Conservation (phyloP, 768 basidiomycete genomes). For the Leccinum rimulosum region DNA sequence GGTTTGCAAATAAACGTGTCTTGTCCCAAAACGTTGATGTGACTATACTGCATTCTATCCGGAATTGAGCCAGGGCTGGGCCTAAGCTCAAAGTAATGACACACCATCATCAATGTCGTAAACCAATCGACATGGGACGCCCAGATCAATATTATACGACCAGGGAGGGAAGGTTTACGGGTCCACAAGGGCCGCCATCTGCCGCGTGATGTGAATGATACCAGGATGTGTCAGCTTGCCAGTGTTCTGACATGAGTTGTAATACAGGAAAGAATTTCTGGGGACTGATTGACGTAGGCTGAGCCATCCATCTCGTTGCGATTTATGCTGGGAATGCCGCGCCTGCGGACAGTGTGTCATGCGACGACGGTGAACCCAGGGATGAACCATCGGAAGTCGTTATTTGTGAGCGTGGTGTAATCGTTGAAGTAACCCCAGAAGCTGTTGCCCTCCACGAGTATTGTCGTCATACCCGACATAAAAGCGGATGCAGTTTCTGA, state of each 20-base stretch:
- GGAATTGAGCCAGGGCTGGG: background rate
- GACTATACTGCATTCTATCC: constrained; percentile 22
- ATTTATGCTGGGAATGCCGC: constrained; percentile 25
- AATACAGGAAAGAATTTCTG: constrained; percentile 33
- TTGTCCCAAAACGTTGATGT: constrained; percentile 30
- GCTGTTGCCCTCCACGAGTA: too few relatives aligned
- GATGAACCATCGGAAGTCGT: constrained; percentile 14
- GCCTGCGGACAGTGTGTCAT: constrained; percentile 14
- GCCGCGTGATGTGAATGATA: constrained; percentile 21
- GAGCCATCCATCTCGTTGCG: constrained; percentile 28
- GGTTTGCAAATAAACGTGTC: constrained; percentile 37
- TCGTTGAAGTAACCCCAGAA: constrained; percentile 14
- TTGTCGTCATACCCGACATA: too few relatives aligned
- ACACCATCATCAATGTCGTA: constrained; percentile 26
- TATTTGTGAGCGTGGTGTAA: constrained; percentile 19
- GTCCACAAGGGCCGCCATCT: constrained; percentile 44
- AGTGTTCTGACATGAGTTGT: constrained; percentile 23
- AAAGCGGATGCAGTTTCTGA: background rate
- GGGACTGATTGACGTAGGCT: constrained; percentile 38
- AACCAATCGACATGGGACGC: constrained; percentile 15
- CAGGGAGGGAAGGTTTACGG: constrained; percentile 21
- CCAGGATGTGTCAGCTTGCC: constrained; percentile 42
- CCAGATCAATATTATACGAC: constrained; percentile 25
- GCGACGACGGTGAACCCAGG: background rate
- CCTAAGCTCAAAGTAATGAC: background rate